Evolutionary conservation across 2,329 filamentous ascomycete species (phyloP).

Genomic region (Elsinoe perseae): DNA sequence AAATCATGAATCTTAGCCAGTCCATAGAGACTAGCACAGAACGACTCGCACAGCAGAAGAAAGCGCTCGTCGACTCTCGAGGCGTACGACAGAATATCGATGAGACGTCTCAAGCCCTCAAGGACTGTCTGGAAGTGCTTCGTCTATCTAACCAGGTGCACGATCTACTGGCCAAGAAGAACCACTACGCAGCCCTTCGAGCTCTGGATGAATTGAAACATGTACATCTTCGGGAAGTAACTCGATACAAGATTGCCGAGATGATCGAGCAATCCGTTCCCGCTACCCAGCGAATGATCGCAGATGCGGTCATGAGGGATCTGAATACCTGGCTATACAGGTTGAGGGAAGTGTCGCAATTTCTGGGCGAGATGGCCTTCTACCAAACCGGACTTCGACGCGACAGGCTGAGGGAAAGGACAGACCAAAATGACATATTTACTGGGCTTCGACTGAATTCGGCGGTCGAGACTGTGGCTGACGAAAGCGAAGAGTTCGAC

Average conservation of each 20-base stretch:
- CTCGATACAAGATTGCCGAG: constrained; percentile 88
- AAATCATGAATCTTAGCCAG: constrained; percentile 87
- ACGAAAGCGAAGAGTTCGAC: constrained; percentile 93
- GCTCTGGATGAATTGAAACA: constrained; percentile 93
- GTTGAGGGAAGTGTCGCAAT: constrained; percentile 92
- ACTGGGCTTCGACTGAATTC: constrained; percentile 87
- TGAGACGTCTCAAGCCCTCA: constrained; percentile 78
- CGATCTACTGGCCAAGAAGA: constrained; percentile 83
- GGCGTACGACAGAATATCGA: constrained; percentile 92
- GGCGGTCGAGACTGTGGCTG: constrained; percentile 87
- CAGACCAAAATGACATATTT: constrained; percentile 67
- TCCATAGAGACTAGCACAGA: constrained; percentile 94
- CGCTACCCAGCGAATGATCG: constrained; percentile 83
- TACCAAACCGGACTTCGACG: constrained; percentile 89
- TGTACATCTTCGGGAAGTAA: constrained; percentile 88
- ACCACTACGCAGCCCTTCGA: constrained; percentile 89
- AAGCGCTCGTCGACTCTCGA: constrained; percentile 83
- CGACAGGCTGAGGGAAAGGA: constrained; percentile 71
- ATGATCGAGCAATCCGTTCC: constrained; percentile 95
- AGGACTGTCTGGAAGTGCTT: constrained; percentile 85
- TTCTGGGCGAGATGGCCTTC: constrained; percentile 90
- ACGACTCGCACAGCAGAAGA: constrained; percentile 89
- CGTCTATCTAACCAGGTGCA: constrained; percentile 91
- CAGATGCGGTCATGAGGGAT: constrained; percentile 93
- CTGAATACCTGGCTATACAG: constrained; percentile 94